These are phyloP conservation scores for Collybiopsis confluens DNA, from an alignment of 768 basidiomycete genomes.

Conservation along the genomic window DNA sequence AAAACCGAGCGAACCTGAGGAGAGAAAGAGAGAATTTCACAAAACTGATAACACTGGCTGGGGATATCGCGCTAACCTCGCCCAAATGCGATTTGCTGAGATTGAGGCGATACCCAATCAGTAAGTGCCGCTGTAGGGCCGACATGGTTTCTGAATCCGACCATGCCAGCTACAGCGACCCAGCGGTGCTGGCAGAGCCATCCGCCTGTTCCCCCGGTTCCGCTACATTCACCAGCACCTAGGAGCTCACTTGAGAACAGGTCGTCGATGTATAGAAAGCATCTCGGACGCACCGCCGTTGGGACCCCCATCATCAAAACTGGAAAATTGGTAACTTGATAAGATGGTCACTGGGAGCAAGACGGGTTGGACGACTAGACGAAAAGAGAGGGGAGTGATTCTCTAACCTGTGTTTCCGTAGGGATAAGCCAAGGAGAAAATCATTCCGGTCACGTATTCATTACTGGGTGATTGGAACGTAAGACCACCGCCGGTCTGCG, in stretches of 20 bases:
- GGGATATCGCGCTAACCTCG: too few species aligned
- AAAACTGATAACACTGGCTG: conserved; percentile 4
- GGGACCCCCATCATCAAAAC: conserved; percentile 53
- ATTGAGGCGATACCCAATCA: conserved; percentile 55
- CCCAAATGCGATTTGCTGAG: conserved; percentile 63
- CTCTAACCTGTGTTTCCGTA: conserved; percentile 40
- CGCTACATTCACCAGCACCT: conserved; percentile 48
- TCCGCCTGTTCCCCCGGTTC: conserved; percentile 47
- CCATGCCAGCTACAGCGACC: conserved; percentile 54
- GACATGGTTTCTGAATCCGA: conserved; percentile 59
- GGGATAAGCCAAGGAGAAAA: conserved; percentile 64
- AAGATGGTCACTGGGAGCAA: conserved; percentile 46
- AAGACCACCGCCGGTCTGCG: conserved; percentile 52
- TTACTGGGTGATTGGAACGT: conserved; percentile 62
- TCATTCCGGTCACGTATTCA: conserved; percentile 52
- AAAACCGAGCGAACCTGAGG: conserved; percentile 48
- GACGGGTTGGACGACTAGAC: too few species aligned
- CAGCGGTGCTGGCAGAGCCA: conserved; percentile 69
- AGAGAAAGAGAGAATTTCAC: not conserved
- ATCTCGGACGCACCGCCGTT: conserved; percentile 46
- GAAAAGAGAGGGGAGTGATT: not conserved
- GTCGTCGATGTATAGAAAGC: too few species aligned
- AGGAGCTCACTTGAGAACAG: not conserved
- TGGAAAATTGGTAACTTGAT: conserved; percentile 52
- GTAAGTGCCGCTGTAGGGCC: conserved; percentile 44